phyloP scores from a whole-genome alignment of 305 asterid species.

The Fraxinus sp. region DNA sequence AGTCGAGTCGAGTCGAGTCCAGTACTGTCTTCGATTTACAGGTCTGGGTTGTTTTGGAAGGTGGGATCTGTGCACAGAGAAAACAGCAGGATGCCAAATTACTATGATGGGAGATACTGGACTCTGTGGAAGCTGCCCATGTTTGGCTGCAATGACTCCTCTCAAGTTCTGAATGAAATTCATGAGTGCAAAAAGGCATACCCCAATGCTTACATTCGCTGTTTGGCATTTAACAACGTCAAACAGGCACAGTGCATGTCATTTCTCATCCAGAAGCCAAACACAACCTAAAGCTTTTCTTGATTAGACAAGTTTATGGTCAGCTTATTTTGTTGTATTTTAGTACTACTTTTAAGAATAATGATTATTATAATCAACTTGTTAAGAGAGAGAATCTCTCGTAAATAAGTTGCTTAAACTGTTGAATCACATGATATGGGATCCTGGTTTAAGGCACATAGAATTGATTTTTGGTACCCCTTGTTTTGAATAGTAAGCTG shows the following conservation, averaged over 20 bases:
- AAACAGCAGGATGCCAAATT: slow-evolving; percentile 54
- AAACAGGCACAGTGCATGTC: slow-evolving; percentile 59
- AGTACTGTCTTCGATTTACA: neutral
- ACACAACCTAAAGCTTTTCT: neutral
- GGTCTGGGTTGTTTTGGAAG: slow-evolving; percentile 18
- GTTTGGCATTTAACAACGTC: slow-evolving; percentile 55
- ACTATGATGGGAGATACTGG: slow-evolving; percentile 73
- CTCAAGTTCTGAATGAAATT: slow-evolving; percentile 49
- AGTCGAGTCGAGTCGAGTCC: neutral
- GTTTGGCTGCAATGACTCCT: slow-evolving; percentile 59
- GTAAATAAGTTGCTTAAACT: neutral
- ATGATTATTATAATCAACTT: neutral
- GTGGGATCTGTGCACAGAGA: slow-evolving; percentile 49
- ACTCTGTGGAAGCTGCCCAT: slow-evolving; percentile 76
- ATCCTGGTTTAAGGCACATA: neutral
- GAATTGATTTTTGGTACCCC: neutral
- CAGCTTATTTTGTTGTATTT: neutral
- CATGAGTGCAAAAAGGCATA: slow-evolving; percentile 49
- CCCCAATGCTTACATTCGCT: slow-evolving; percentile 54
- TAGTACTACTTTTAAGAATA: neutral
- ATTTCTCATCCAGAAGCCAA: slow-evolving; percentile 50
- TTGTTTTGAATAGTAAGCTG: neutral
- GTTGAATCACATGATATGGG: neutral
- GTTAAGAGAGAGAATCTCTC: neutral
- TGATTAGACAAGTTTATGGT: neutral